Evolutionary conservation across 371 early-diverging fungal species (phyloP).

Genomic region (Saksenaea vasiformis): DNA sequence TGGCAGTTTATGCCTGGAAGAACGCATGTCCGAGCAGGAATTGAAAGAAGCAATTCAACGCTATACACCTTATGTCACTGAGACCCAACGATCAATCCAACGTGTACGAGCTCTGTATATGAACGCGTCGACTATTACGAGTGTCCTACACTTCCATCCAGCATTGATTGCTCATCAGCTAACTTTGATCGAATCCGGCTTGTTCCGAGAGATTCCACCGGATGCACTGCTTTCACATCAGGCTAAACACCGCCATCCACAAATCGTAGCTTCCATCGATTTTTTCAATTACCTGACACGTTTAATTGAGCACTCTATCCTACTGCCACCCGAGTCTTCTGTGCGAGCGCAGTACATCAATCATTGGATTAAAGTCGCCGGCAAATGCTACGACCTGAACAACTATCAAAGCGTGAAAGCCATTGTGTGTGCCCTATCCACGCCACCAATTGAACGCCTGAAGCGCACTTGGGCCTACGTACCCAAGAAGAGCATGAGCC

Average conservation of each 20-base stretch:
- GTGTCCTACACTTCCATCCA: conserved; percentile 61
- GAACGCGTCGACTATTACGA: conserved; percentile 52
- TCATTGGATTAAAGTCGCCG: conserved; percentile 71
- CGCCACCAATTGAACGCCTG: conserved; percentile 70
- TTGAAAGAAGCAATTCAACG: conserved; percentile 29
- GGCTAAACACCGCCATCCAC: conserved; percentile 58
- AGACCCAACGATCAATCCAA: conserved; percentile 40
- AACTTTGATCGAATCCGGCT: conserved; percentile 65
- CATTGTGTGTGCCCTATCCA: conserved; percentile 63
- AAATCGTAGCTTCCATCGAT: conserved; percentile 69
- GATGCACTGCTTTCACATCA: conserved; percentile 63
- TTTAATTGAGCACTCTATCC: conserved; percentile 67
- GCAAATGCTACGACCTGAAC: conserved; percentile 52
- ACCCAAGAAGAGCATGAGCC: conserved; percentile 60
- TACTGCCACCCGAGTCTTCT: conserved; percentile 54
- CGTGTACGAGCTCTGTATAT: conserved; percentile 51
- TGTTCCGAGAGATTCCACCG: conserved; percentile 63
- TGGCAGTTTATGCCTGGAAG: neutral
- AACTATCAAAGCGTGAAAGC: conserved; percentile 76
- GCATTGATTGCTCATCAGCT: conserved; percentile 70
- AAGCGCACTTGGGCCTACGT: conserved; percentile 74
- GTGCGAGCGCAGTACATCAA: conserved; percentile 61
- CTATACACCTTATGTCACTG: conserved; percentile 36
- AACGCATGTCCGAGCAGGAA: conserved; percentile 3
- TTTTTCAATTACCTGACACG: conserved; percentile 80